Evolutionary conservation across 805 yeast genomes (phyloP).

Genomic region (Kluyveromyces aestuarii): DNA sequence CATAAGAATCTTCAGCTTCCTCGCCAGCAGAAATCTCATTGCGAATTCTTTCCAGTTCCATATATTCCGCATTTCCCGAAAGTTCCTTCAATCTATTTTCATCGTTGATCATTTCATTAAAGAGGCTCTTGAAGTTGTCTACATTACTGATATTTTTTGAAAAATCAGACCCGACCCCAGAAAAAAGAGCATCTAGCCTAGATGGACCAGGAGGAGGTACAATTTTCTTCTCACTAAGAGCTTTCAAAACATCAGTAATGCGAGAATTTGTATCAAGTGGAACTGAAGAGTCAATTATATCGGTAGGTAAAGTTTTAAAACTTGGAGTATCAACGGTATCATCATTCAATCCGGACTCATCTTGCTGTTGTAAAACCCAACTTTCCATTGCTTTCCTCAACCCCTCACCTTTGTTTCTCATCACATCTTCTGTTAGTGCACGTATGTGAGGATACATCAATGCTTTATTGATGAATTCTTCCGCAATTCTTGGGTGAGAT

Average conservation of each 20-base stretch:
- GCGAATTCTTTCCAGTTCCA: conserved; percentile 1
- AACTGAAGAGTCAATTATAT: background rate
- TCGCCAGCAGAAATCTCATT: conserved; percentile 4
- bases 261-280: background rate
- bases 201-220: background rate
- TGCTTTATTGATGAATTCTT: conserved; percentile 25
- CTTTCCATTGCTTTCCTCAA: conserved; percentile 76
- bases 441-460: conserved; percentile 36
- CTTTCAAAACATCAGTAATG: background rate
- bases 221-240: background rate
- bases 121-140: background rate
- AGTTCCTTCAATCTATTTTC: background rate
- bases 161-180: background rate
- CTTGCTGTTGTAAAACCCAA: conserved; percentile 41
- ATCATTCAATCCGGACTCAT: background rate
- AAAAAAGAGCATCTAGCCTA: background rate
- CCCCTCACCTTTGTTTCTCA: conserved; percentile 67
- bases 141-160: background rate
- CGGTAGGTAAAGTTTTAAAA: background rate
- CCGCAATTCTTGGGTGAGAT: conserved; percentile 27
- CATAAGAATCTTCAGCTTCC: conserved; percentile 3
- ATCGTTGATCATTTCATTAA: background rate
- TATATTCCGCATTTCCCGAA: background rate
- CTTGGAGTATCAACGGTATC: background rate
- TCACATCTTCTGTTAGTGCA: conserved; percentile 69